Conservation (phyloP, 176 grass and related monocot genomes). For the Oryza brachyantha region DNA sequence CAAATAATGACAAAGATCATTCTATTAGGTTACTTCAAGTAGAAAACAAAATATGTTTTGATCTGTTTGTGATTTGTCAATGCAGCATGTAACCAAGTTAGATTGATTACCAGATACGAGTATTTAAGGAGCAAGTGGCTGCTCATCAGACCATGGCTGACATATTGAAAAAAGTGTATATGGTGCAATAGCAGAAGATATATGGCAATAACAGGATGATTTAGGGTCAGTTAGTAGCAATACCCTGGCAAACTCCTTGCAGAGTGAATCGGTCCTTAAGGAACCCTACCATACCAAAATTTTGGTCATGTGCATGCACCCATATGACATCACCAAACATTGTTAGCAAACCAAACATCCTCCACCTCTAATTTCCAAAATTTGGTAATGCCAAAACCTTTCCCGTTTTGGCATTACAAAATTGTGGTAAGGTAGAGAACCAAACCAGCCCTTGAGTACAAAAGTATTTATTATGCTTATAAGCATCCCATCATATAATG, state of each 20-base stretch:
- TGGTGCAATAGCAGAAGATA: background rate
- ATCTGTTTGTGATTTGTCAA: background rate
- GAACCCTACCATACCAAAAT: too few species aligned
- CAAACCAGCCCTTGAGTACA: background rate
- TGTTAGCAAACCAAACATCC: background rate
- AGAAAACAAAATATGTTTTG: background rate
- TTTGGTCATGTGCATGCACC: too few species aligned
- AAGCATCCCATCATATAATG: too few species aligned
- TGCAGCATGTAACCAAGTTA: background rate
- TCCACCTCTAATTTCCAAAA: background rate
- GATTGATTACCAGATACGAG: too few species aligned
- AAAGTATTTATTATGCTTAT: too few species aligned
- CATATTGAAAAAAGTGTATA: background rate
- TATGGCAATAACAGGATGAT: background rate
- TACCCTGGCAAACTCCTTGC: background rate
- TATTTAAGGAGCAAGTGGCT: background rate
- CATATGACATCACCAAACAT: too few species aligned
- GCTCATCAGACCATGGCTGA: background rate
- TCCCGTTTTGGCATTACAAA: background rate
- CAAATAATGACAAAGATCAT: background rate
- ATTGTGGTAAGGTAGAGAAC: background rate
- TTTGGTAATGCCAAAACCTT: background rate
- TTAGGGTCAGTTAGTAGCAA: background rate
- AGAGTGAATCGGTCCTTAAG: too few species aligned
- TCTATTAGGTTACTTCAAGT: constrained; percentile 11